Evolutionary conservation across 2,329 filamentous ascomycete species (phyloP).

Genomic region (Thermothelomyces thermophilus): DNA sequence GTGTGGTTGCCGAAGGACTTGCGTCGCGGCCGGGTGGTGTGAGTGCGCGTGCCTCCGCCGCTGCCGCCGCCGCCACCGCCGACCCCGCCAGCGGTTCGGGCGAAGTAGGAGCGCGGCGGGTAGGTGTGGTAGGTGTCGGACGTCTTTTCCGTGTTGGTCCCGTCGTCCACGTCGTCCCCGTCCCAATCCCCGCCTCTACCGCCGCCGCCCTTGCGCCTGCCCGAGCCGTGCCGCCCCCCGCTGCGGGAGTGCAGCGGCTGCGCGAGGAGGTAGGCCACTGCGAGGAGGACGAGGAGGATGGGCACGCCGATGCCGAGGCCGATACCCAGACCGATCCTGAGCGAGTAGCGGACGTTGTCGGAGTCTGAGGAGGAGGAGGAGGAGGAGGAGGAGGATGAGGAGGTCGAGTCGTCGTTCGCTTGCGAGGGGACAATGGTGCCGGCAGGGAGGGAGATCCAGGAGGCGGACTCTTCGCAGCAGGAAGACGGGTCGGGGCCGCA

Average conservation of each 20-base stretch:
- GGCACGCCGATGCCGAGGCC: slow-evolving; percentile 20
- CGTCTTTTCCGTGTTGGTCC: slow-evolving; percentile 4
- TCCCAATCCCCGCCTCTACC: no score
- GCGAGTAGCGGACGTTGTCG: slow-evolving; percentile 1
- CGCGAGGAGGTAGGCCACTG: slow-evolving; percentile 16
- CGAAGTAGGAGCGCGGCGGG: background rate
- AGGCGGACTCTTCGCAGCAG: slow-evolving; percentile 10
- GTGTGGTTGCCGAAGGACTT: no score
- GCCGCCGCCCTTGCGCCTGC: no score
- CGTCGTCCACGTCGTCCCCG: no score
- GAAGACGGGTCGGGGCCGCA: slow-evolving; percentile 14
- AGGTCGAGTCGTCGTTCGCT: background rate
- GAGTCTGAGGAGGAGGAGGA: background rate
- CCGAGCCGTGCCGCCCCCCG: no score
- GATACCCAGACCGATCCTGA: slow-evolving; percentile 18
- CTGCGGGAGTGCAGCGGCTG: slow-evolving; percentile 4
- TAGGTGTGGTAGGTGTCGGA: background rate
- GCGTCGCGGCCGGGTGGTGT: background rate
- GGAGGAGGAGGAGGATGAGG: background rate
- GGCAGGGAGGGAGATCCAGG: slow-evolving; percentile 3
- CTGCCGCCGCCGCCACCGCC: no score
- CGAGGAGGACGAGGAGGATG: slow-evolving; percentile 17
- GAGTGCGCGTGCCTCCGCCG: slow-evolving; percentile 11
- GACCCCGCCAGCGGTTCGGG: no score
- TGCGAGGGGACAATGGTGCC: slow-evolving; percentile 8